Evolutionary conservation across 768 basidiomycete species (phyloP).

Genomic region (Tulasnella calospora): DNA sequence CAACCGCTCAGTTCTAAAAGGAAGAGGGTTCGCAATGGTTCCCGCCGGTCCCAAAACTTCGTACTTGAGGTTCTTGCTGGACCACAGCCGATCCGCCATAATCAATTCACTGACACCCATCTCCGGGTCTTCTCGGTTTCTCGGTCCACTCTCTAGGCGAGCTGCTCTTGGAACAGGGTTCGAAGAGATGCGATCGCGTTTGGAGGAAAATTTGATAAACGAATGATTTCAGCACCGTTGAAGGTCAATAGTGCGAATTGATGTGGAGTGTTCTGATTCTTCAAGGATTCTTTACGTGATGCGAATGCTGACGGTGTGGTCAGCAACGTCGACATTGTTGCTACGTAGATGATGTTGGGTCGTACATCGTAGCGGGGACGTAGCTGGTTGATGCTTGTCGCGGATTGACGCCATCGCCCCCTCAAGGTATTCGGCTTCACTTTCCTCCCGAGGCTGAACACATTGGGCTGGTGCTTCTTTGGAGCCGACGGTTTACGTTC

Average conservation of each 20-base stretch:
- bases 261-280: conserved; percentile 22
- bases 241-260: conserved; percentile 27
- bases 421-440: no score
- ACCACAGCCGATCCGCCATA: conserved; percentile 20
- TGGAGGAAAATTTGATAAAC: conserved; percentile 26
- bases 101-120: conserved; percentile 25
- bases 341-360: not conserved
- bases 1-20: conserved; percentile 22
- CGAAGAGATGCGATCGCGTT: conserved; percentile 19
- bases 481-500: no score
- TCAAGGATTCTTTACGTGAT: conserved; percentile 27
- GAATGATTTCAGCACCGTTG: conserved; percentile 28
- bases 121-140: conserved; percentile 26
- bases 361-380: not conserved
- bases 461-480: no score
- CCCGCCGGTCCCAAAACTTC: not conserved
- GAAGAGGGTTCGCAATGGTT: not conserved
- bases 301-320: conserved; percentile 10
- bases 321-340: not conserved
- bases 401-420: no score
- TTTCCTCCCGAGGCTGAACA: no score
- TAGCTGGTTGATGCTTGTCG: no score
- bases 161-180: conserved; percentile 14
- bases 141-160: conserved; percentile 5
- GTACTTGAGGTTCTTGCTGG: conserved; percentile 16